Conservation (phyloP, 495 filamentous ascomycete genomes). For the Echria macrotheca region DNA sequence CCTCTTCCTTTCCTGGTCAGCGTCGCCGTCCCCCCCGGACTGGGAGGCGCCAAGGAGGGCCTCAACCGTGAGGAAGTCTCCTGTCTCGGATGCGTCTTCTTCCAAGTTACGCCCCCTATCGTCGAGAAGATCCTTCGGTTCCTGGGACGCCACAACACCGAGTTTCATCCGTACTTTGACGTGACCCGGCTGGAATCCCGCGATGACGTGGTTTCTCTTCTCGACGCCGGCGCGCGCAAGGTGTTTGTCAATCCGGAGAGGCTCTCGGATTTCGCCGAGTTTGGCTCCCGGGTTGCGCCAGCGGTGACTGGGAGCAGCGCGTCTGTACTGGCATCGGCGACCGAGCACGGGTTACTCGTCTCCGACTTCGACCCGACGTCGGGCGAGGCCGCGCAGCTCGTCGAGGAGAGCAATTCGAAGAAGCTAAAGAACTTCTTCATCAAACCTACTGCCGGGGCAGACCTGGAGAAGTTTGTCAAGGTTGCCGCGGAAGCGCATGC, state of each 20-base stretch:
- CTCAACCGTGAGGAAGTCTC: constrained; percentile 66
- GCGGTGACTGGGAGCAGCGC: constrained; percentile 28
- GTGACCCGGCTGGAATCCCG: constrained; percentile 60
- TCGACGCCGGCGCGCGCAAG: constrained; percentile 82
- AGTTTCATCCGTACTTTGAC: constrained; percentile 69
- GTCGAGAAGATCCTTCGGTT: constrained; percentile 59
- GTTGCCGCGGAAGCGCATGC: constrained; percentile 52
- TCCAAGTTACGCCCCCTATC: constrained; percentile 54
- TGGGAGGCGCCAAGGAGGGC: constrained; percentile 44
- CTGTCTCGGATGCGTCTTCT: constrained; percentile 70
- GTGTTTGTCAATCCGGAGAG: constrained; percentile 74
- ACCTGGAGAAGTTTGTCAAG: constrained; percentile 48
- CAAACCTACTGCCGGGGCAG: constrained; percentile 37
- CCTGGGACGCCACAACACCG: constrained; percentile 59
- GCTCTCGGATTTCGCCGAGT: constrained; percentile 39
- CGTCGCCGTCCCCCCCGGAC: constrained; percentile 50
- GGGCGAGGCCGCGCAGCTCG: constrained; percentile 36
- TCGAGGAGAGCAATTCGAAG: constrained; percentile 39
- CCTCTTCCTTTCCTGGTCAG: constrained; percentile 54
- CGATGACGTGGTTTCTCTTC: constrained; percentile 69
- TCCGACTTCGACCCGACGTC: constrained; percentile 39
- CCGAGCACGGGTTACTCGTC: constrained; percentile 39
- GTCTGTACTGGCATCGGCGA: constrained; percentile 24
- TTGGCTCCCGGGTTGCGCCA: constrained; percentile 39
- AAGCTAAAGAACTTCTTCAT: constrained; percentile 44